Evolutionary conservation across 805 yeast species (phyloP), one percentile per base, ranked within the genome.

Genomic region (Metschnikowia orientalis): DNA sequence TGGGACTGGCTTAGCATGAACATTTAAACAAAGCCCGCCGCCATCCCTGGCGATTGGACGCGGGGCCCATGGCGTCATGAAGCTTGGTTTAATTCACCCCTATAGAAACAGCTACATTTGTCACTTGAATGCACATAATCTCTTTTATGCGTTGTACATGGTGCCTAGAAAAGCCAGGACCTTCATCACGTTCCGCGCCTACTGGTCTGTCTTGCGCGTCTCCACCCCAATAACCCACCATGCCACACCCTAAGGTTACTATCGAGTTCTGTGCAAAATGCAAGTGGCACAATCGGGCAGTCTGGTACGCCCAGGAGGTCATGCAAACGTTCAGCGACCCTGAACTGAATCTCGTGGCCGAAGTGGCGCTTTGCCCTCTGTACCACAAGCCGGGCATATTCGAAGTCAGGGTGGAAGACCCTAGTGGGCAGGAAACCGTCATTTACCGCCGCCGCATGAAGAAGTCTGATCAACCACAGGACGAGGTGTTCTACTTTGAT

Each of bases 301-400:
- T 85, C 0, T 88, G 95, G 95, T 85, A 85, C 46, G 63, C 77
- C 19, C 95, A 84, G 53, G 96, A 87, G 56, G 61, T 88, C 1
- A 59, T 87, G n/a, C 86, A 82, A 49, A 88, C 96, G 0, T 88
- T 86, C 55, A 79, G 78, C 72, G 53, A 56, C 10, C 52, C 53
- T 10, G 43, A 40, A 8, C 47, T 34, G 13, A 40, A 36, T 26
- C 38, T 50, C 68, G 23, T 94, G 77, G 45, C 53, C 6, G 57
- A 53, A 16, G 41, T 54, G 8, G 39, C 57, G 11, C 41, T 54
- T 18, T 47, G 49, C 12, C 59, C 59, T 9, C 37, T 46, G 13
- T 38, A 37, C 19, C 54, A 50, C 30, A 45, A 43, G 22, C 56
- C 56, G 2, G 59, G 59, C 2, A 29, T 37, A 6, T 54, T 54